Conservation (phyloP, 495 filamentous ascomycete genomes). For the Pseudomonodictys pantanalensis region DNA sequence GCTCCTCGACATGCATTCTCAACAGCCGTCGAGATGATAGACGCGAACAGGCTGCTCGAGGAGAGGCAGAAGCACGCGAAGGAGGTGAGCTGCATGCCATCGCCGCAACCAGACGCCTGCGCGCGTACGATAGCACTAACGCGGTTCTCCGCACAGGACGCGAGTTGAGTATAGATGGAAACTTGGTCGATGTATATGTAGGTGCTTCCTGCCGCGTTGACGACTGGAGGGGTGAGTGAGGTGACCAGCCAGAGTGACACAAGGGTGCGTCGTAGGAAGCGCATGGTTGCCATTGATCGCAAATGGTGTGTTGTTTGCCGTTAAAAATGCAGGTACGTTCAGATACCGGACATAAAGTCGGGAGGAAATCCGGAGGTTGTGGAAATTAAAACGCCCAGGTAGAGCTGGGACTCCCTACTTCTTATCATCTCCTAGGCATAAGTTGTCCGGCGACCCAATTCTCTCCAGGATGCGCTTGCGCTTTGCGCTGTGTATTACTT, state of each 20-base stretch:
- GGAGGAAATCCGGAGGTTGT: too few relatives aligned
- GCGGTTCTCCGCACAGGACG: not conserved
- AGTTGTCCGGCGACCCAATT: too few relatives aligned
- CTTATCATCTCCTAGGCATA: too few relatives aligned
- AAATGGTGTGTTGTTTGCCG: too few relatives aligned
- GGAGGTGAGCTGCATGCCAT: not conserved
- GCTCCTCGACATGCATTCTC: not conserved
- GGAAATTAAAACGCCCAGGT: too few relatives aligned
- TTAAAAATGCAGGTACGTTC: too few relatives aligned
- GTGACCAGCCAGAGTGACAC: not conserved
- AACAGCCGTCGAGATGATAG: conserved; percentile 7
- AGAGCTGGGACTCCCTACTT: too few relatives aligned
- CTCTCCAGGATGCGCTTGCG: too few relatives aligned
- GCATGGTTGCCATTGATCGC: not conserved
- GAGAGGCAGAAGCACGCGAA: conserved; percentile 4
- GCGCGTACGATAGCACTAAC: not conserved
- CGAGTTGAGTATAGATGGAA: not conserved
- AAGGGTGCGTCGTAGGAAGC: too few relatives aligned
- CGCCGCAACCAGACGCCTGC: conserved; percentile 1
- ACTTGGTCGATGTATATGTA: conserved; percentile 3
- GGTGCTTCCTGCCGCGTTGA: not conserved
- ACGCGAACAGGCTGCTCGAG: not conserved
- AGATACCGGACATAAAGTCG: too few relatives aligned
- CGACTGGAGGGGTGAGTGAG: not conserved
- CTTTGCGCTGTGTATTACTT: too few relatives aligned